Evolutionary conservation across 2,329 filamentous ascomycete genomes (phyloP).

Genomic region (Botrytis fragariae): DNA sequence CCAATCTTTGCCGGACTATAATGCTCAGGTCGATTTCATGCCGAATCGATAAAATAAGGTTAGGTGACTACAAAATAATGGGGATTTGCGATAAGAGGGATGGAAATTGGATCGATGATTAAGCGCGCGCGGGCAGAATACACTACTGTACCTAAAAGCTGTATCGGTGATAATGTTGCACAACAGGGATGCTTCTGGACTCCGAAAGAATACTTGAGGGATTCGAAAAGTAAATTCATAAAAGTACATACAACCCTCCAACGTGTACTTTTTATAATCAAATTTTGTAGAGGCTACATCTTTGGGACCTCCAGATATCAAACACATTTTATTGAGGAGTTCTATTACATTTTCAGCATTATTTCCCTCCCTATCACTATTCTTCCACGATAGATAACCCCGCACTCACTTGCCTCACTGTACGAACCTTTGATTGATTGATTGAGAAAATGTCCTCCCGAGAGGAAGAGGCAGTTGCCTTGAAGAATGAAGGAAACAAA

Average conservation of each 20-base stretch:
- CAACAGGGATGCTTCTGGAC: neutral
- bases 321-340: neutral
- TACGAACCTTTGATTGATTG: slow-evolving; percentile 3
- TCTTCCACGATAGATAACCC: slow-evolving; percentile 5
- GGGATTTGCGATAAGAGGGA: neutral
- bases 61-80: neutral
- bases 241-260: neutral
- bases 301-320: neutral
- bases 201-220: neutral
- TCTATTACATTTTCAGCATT: neutral
- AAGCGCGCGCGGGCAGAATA: neutral
- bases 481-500: slow-evolving; percentile 94
- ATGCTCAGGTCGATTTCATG: neutral
- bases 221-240: neutral
- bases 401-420: slow-evolving; percentile 1
- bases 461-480: slow-evolving; percentile 68
- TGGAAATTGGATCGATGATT: neutral
- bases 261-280: neutral
- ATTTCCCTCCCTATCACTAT: neutral
- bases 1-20: neutral
- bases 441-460: slow-evolving; percentile 31
- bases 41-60: neutral
- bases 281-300: neutral
- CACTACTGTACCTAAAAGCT: neutral
- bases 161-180: slow-evolving; percentile 8